Evolutionary conservation across 2,329 filamentous ascomycete species (phyloP).

Genomic region (Fusarium sp.): DNA sequence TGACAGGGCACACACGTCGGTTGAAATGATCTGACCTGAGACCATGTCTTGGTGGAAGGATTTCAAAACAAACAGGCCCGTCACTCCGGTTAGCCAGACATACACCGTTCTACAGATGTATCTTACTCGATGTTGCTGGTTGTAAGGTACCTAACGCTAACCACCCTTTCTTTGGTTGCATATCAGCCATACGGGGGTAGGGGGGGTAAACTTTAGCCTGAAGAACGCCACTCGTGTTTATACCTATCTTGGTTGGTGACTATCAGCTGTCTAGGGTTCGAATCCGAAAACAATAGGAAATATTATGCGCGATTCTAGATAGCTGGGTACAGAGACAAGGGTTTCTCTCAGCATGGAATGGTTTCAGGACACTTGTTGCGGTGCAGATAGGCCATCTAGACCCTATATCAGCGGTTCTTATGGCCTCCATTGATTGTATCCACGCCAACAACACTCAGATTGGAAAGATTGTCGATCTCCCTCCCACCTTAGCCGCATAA

Average conservation of each 20-base stretch:
- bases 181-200: not conserved
- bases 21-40: slow-evolving; percentile 21
- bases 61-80: slow-evolving; percentile 3
- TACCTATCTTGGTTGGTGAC: not conserved
- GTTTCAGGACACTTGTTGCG: slow-evolving; percentile 3
- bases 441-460: not conserved
- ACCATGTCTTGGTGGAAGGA: not conserved
- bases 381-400: not conserved
- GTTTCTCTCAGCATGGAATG: not conserved
- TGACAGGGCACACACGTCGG: slow-evolving; percentile 12
- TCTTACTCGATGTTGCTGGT: not conserved
- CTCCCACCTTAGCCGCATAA: not conserved
- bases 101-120: slow-evolving; percentile 5
- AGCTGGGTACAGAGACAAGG: not conserved
- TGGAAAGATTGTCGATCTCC: not conserved
- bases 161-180: not conserved
- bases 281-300: not conserved
- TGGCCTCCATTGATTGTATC: not conserved
- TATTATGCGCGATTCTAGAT: not conserved
- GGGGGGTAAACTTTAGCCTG: slow-evolving; percentile 1
- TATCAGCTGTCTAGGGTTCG: not conserved
- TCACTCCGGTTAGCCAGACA: slow-evolving; percentile 6
- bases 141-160: not conserved
- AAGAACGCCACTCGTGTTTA: not conserved
- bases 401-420: not conserved